phyloP scores from a whole-genome alignment of 139 green algal species.

The Chlorella sorokiniana region DNA sequence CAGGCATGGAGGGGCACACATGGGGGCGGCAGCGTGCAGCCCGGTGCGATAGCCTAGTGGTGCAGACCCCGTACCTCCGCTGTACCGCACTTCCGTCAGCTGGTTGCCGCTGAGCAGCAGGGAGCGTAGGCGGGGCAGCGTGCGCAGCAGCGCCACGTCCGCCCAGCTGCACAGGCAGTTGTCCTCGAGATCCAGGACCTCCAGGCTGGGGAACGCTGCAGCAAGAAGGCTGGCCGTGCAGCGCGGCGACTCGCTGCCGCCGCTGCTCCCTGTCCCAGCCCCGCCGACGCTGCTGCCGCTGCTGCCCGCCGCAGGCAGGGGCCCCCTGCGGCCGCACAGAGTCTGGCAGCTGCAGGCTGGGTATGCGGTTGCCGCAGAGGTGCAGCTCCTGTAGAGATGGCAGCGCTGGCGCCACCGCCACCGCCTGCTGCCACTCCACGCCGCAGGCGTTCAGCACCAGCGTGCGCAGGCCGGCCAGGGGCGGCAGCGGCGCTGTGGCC shows the following conservation, averaged over 20 bases:
- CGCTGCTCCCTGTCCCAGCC: not conserved
- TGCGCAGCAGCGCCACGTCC: conserved; percentile 53
- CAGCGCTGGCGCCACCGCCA: conserved; percentile 46
- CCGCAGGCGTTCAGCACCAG: conserved; percentile 77
- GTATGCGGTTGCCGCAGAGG: conserved; percentile 55
- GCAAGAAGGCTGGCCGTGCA: conserved; percentile 4
- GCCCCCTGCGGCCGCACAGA: not conserved
- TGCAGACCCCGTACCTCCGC: not conserved
- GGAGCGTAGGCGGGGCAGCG: conserved; percentile 59
- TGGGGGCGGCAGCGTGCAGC: too few species aligned
- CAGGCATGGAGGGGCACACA: too few species aligned
- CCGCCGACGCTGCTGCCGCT: not conserved
- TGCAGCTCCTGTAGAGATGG: conserved; percentile 72
- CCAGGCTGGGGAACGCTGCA: conserved; percentile 12
- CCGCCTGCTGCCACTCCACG: conserved; percentile 63
- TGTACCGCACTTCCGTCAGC: conserved; percentile 26
- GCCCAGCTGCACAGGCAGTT: conserved; percentile 52
- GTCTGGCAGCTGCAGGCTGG: conserved; percentile 1
- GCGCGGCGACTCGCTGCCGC: not conserved
- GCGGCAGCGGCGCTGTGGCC: not conserved
- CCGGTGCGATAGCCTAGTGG: too few species aligned
- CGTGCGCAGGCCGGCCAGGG: conserved; percentile 50
- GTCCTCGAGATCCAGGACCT: conserved; percentile 53
- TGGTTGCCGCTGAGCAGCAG: conserved; percentile 73
- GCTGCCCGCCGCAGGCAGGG: not conserved